phyloP scores from a whole-genome alignment of 257 asterid genomes.

The Craterostigma plantagineum region DNA sequence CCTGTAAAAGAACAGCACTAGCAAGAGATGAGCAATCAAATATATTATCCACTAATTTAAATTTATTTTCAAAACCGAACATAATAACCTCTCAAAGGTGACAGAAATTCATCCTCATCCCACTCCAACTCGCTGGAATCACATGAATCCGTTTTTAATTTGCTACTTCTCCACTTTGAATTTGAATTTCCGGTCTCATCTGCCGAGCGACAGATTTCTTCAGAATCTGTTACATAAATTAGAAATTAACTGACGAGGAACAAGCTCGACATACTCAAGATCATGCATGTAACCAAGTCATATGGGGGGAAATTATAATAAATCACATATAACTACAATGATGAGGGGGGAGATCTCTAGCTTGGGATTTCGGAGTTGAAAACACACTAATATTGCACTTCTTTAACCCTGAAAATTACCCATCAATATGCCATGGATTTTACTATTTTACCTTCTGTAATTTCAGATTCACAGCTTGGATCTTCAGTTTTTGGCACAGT shows the following conservation, averaged over 20 bases:
- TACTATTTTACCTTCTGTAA: conserved; percentile 53
- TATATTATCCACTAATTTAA: not conserved
- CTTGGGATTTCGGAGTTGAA: no score
- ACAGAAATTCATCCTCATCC: conserved; percentile 56
- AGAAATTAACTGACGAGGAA: conserved; percentile 1
- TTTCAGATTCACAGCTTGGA: conserved; percentile 44
- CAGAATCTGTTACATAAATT: conserved; percentile 28
- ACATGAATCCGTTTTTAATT: conserved; percentile 22
- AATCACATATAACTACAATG: no score
- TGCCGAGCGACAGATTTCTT: conserved; percentile 19
- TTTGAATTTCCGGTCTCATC: conserved; percentile 14
- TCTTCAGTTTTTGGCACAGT: conserved; percentile 15
- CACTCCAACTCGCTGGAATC: conserved; percentile 32
- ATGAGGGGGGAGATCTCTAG: no score
- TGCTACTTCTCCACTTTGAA: conserved; percentile 16
- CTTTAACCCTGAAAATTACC: no score
- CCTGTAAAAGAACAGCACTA: conserved; percentile 24
- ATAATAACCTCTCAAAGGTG: conserved; percentile 18
- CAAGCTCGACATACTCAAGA: not conserved
- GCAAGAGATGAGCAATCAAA: not conserved
- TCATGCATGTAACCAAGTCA: not conserved
- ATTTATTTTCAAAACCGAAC: conserved; percentile 17
- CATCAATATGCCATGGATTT: conserved; percentile 2
- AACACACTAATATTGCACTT: no score
- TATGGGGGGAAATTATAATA: not conserved